phyloP scores from a whole-genome alignment of 2,329 filamentous ascomycete genomes.

The Neopestalotiopsis clavispora region DNA sequence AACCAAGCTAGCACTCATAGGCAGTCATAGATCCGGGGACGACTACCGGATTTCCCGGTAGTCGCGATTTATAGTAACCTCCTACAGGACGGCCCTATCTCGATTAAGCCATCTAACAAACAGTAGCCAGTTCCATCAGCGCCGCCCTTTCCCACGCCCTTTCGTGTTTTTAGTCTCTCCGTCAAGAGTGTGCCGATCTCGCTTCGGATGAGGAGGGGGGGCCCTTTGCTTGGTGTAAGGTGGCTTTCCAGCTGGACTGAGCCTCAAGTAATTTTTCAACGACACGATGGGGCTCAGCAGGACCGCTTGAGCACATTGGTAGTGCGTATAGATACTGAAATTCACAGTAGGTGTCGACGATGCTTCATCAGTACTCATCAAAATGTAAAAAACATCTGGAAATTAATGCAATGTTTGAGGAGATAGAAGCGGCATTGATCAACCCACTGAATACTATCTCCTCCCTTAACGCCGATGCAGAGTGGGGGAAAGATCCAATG shows the following conservation, averaged over 20 bases:
- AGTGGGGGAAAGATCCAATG: conserved; percentile 3
- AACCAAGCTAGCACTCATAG: background rate
- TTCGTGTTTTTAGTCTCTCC: background rate
- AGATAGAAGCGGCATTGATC: background rate
- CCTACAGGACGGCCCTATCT: background rate
- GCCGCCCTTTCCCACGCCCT: background rate
- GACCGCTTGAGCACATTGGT: too few relatives aligned
- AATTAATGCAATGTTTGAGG: background rate
- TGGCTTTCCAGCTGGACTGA: background rate
- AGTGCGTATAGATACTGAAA: too few relatives aligned
- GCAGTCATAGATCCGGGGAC: background rate
- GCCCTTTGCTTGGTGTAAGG: background rate
- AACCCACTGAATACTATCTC: background rate
- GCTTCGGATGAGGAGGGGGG: background rate
- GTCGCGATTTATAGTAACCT: background rate
- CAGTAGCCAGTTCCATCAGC: too few relatives aligned
- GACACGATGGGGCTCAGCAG: background rate
- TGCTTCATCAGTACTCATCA: background rate
- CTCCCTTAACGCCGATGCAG: conserved; percentile 6
- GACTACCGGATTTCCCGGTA: background rate
- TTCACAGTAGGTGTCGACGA: too few relatives aligned
- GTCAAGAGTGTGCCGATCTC: background rate
- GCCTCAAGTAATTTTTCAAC: background rate
- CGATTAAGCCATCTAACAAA: background rate
- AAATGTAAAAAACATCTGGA: background rate